Base-by-base conservation (phyloP, 1,284 basidiomycete genomes). In the Ceratobasidium sp. region DNA sequence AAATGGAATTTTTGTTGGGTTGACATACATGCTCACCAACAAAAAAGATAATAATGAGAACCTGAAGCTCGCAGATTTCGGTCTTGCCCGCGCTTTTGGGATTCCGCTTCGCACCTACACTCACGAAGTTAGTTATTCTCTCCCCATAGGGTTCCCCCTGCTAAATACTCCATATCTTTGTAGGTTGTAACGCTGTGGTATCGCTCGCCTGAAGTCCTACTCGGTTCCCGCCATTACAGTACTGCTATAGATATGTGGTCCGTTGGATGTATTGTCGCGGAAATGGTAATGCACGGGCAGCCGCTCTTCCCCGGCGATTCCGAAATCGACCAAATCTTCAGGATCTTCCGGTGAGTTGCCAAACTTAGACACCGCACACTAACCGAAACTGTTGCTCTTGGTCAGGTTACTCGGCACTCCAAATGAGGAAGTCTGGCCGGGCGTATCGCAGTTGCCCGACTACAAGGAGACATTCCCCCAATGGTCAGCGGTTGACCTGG, bases 171-270 rank as follows among this genome's bases (percentile, higher is more conserved):
- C 54, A 52, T 60, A 29, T 53, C 64, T 29, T 47, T 29, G 49
- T 71, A 96, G 95, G 95, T 98, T 53, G 97, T 99, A 49, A 99
- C 96, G 10, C 85, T 99, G 31, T 99, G 96, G 96, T 99, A 99
- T 78, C 90, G 96, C 68, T 94, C 96, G 0, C 96, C 97, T 0
- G 96, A 98, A 77, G 96, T 99, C 20, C 84, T 99, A 29, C 87
- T 99, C 1, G 97, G 97, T 27, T 93, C 93, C 8, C 88, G 96
- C 68, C 95, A 98, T 77, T 99, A 99, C 80, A 91, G 92, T 22
- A 99, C 97, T 1, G 91, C 93, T 32, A 94, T 98, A 76, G 97
- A 99, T 80, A 96, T 98, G 87, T 99, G 96, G 96, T 95, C 92
- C 53, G 95, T 98, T 27, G 96, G 75, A 1, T 94, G 93, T 75